These are phyloP conservation scores for Xylaria castorea DNA, from an alignment of 495 filamentous ascomycete species.

Conservation along the genomic window DNA sequence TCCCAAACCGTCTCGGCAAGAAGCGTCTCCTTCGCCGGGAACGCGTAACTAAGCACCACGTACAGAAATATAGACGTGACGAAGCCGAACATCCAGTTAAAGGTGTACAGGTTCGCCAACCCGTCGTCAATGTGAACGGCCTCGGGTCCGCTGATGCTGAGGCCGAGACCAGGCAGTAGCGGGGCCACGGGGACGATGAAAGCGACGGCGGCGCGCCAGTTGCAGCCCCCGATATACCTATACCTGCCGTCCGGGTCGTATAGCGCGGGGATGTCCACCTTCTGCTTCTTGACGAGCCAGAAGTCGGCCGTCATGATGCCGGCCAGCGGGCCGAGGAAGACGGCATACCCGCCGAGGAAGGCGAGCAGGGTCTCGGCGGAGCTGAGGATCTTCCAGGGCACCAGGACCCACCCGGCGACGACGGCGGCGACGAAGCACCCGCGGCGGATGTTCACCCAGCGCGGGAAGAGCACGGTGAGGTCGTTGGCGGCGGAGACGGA, in stretches of 20 bases:
- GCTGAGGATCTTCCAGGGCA: slow-evolving; percentile 69
- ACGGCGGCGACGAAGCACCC: slow-evolving; percentile 62
- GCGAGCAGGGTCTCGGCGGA: slow-evolving; percentile 63
- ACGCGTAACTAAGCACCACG: slow-evolving; percentile 37
- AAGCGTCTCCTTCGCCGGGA: slow-evolving; percentile 44
- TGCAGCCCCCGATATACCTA: slow-evolving; percentile 59
- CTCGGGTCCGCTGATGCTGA: slow-evolving; percentile 42
- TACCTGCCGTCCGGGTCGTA: slow-evolving; percentile 65
- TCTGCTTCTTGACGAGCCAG: slow-evolving; percentile 67
- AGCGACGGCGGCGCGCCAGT: slow-evolving; percentile 70
- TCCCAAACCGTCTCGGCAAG: slow-evolving; percentile 44
- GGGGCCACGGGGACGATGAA: slow-evolving; percentile 70
- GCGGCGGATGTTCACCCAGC: slow-evolving; percentile 64
- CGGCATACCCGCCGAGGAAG: slow-evolving; percentile 68
- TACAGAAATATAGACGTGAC: slow-evolving; percentile 50
- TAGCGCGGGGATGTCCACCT: slow-evolving; percentile 65
- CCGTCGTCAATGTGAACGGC: slow-evolving; percentile 49
- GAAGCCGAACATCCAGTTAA: slow-evolving; percentile 61
- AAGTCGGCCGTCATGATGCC: slow-evolving; percentile 72
- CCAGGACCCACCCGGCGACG: slow-evolving; percentile 61
- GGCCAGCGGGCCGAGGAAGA: slow-evolving; percentile 74
- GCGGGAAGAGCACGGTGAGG: slow-evolving; percentile 62
- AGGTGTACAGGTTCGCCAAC: slow-evolving; percentile 51
- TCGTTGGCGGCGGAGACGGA: slow-evolving; percentile 66
- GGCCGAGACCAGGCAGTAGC: slow-evolving; percentile 59